These are phyloP conservation scores for Thalassia testudinum DNA, from an alignment of 116 monocot genomes.

Conservation along the genomic window DNA sequence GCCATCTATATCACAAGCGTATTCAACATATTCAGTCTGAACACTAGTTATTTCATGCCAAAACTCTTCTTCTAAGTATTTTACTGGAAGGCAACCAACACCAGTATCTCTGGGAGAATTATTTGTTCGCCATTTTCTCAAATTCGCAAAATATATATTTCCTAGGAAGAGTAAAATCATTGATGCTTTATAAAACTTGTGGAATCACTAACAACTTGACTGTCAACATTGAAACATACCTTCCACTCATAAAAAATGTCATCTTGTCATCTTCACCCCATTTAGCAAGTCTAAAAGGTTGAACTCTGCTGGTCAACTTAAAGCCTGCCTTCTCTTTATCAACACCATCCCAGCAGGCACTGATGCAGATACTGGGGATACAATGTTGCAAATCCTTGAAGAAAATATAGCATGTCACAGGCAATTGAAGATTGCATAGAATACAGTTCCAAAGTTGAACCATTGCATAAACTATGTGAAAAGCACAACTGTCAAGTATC, in stretches of 20 bases:
- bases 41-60: constrained; percentile 91
- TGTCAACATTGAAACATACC: constrained; percentile 33
- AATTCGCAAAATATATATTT: constrained; percentile 89
- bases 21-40: constrained; percentile 78
- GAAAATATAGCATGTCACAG: too few relatives aligned
- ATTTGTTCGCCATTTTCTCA: constrained; percentile 96
- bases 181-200: too few relatives aligned
- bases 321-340: constrained; percentile 86
- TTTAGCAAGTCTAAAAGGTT: constrained; percentile 81
- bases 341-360: too few relatives aligned
- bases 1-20: constrained; percentile 95
- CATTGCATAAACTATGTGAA: too few relatives aligned
- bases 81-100: constrained; percentile 62
- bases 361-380: too few relatives aligned
- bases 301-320: constrained; percentile 88
- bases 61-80: constrained; percentile 87
- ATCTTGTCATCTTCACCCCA: constrained; percentile 80
- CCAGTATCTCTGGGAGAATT: constrained; percentile 69
- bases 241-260: constrained; percentile 95
- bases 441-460: too few relatives aligned
- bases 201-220: too few relatives aligned
- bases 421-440: too few relatives aligned
- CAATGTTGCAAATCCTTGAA: too few relatives aligned
- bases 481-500: too few relatives aligned
- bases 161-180: constrained; percentile 40